phyloP scores from a whole-genome alignment of 2,329 filamentous ascomycete genomes.

The Xylariaceae sp. region DNA sequence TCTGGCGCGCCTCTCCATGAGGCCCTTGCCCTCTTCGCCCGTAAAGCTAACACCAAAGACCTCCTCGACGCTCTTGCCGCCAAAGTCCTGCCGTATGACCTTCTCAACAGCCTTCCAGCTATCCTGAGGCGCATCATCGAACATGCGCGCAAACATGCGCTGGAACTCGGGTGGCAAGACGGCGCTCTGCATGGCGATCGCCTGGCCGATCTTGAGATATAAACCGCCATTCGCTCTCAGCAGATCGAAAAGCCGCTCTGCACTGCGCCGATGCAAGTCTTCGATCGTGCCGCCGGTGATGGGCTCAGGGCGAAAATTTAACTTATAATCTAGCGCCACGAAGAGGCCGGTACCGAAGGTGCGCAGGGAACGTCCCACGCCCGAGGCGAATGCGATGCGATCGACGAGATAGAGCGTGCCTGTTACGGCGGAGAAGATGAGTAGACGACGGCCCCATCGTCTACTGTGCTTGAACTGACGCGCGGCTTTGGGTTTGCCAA shows the following conservation, averaged over 20 bases:
- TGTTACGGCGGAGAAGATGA: slow-evolving; percentile 54
- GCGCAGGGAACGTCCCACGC: slow-evolving; percentile 68
- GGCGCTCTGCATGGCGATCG: slow-evolving; percentile 96
- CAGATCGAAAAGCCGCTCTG: slow-evolving; percentile 74
- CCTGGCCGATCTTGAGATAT: slow-evolving; percentile 97
- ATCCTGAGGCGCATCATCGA: slow-evolving; percentile 95
- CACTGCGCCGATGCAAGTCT: slow-evolving; percentile 77
- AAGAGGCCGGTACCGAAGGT: slow-evolving; percentile 77
- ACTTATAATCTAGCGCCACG: slow-evolving; percentile 88
- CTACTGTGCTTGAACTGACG: slow-evolving; percentile 65
- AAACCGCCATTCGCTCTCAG: slow-evolving; percentile 83
- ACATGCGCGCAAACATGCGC: slow-evolving; percentile 94
- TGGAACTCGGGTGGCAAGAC: slow-evolving; percentile 92
- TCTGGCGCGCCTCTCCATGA: slow-evolving; percentile 56
- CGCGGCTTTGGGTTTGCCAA: slow-evolving; percentile 66
- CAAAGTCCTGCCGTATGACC: slow-evolving; percentile 86
- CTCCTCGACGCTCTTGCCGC: slow-evolving; percentile 74
- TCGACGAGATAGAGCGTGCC: slow-evolving; percentile 66
- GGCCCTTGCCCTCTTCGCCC: slow-evolving; percentile 60
- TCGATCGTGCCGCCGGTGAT: slow-evolving; percentile 66
- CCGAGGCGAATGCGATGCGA: slow-evolving; percentile 69
- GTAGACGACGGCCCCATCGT: slow-evolving; percentile 71
- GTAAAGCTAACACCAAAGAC: slow-evolving; percentile 86
- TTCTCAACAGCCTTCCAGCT: slow-evolving; percentile 77
- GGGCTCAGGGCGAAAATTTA: slow-evolving; percentile 85